A percentile compares a stretch with the other conserved stretches of the same genome.
These are phyloP conservation scores for Psophocarpus tetragonolobus DNA, from an alignment of 306 rosid species.

Conservation along the genomic window DNA sequence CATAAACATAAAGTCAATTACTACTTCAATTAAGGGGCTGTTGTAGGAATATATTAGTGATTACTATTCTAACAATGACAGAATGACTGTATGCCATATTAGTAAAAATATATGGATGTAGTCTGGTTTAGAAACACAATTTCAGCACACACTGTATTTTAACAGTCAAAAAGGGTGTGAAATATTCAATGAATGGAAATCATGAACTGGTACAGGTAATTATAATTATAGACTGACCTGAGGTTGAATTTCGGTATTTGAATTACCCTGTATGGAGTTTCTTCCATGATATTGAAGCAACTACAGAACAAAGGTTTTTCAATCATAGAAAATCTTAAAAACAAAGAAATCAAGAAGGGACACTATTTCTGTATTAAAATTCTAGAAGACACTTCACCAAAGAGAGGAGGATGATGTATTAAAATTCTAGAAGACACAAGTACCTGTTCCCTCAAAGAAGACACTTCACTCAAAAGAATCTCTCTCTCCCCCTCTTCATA, in stretches of 20 bases:
- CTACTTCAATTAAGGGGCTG: neutral
- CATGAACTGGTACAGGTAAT: constrained; percentile 24
- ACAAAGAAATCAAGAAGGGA: constrained; percentile 28
- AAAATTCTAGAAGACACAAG: constrained; percentile 31
- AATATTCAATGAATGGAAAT: constrained; percentile 16
- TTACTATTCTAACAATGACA: neutral
- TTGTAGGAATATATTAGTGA: neutral
- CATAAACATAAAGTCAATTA: neutral
- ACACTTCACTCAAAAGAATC: constrained; percentile 66
- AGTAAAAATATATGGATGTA: constrained; percentile 21
- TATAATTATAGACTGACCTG: constrained; percentile 56
- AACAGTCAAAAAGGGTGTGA: constrained; percentile 9
- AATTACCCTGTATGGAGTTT: constrained; percentile 42
- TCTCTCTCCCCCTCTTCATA: constrained; percentile 97
- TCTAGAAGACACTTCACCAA: constrained; percentile 35
- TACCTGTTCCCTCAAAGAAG: constrained; percentile 79
- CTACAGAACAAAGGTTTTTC: constrained; percentile 46
- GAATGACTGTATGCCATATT: neutral
- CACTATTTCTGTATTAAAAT: constrained; percentile 13
- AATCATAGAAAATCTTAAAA: constrained; percentile 21
- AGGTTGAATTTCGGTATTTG: constrained; percentile 46
- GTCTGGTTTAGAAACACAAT: constrained; percentile 11
- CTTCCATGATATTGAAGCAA: constrained; percentile 75
- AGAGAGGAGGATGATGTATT: no score
- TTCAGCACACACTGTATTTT: neutral